Evolutionary conservation across 495 filamentous ascomycete species (phyloP), one percentile per base, ranked within the genome.

Genomic region (Penicillium daleae): DNA sequence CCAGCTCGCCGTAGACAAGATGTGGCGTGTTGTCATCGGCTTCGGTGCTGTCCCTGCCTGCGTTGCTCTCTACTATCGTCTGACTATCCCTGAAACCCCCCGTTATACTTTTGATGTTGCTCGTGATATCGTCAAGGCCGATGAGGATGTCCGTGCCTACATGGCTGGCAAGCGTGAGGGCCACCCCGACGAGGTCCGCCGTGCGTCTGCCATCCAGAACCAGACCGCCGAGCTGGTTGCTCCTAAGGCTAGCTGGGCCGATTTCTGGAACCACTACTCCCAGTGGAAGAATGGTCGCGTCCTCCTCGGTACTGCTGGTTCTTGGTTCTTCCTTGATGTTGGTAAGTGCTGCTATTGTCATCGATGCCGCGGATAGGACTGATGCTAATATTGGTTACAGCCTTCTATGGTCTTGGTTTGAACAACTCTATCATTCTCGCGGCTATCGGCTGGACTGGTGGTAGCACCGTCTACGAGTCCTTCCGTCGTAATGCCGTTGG

Each of bases 21-120:
- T 95, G 88, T 95, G 91, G 91, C 84, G 91, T 65, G 76, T 83
- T 4, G 76, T 93, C 44, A 89, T 95, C 70, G 91, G 91, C 15
- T 86, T 92, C 66, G 91, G 91, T 57, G 87, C 88, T n/a, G 86
- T 93, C 9, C 91, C 91, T 5, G 91, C 85, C 42, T 86, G 82
- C 68, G 83, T 90, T 57, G 90, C 90, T 15, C 83, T 95, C 29
- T 93, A 92, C 80, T 93, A 88, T 76, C 92, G 92, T 49, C 82
- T 97, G 5, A 96, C 92, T 27, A 96, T 97, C 65, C 92, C 93
- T 24, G 90, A 93, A 74, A 86, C 92, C 64, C 89, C 82, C 39
- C 87, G 90, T 33, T 92, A 91, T 74, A 97, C 92, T 35, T 94
- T 96, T 65, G 91, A 95, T 70, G 86, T 96, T 10, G 80, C 83